Conservation (phyloP, 2,329 filamentous ascomycete genomes). For the Byssochlamys sp. region DNA sequence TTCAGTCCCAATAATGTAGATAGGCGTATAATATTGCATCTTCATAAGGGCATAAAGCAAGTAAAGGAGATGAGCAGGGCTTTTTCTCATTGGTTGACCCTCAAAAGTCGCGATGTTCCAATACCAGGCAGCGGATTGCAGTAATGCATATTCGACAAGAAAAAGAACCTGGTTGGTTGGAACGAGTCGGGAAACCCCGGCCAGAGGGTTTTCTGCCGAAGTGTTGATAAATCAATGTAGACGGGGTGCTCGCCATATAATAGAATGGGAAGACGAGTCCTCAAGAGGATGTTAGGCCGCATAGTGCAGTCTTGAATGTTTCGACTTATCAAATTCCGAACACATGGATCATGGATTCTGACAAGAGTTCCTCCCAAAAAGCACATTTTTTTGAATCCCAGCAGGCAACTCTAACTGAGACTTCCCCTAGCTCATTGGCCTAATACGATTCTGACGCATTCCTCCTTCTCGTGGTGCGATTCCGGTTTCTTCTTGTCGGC, state of each 20-base stretch:
- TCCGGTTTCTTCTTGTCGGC: constrained; percentile 13
- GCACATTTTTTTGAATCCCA: background rate
- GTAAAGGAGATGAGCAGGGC: background rate
- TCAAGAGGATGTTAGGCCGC: background rate
- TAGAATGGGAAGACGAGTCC: background rate
- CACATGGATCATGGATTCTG: background rate
- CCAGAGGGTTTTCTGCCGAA: background rate
- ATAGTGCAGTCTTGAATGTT: background rate
- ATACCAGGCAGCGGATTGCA: background rate
- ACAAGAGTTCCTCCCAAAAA: background rate
- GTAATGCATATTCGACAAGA: background rate
- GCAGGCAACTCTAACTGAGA: background rate
- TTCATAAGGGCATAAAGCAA: background rate
- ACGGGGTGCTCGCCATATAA: background rate
- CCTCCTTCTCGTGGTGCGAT: constrained; percentile 1
- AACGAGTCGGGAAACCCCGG: too few relatives aligned
- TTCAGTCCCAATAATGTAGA: background rate
- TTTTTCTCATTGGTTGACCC: background rate
- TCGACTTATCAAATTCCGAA: background rate
- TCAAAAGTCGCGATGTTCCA: background rate
- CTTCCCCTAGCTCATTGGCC: background rate
- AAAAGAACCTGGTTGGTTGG: background rate
- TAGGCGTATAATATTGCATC: background rate
- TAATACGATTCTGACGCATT: background rate
- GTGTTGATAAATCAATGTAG: background rate